A percentile compares a stretch with the other conserved stretches of the same genome.
Conservation (phyloP, 2,329 filamentous ascomycete species). For the Akanthomyces dipterigenus region DNA sequence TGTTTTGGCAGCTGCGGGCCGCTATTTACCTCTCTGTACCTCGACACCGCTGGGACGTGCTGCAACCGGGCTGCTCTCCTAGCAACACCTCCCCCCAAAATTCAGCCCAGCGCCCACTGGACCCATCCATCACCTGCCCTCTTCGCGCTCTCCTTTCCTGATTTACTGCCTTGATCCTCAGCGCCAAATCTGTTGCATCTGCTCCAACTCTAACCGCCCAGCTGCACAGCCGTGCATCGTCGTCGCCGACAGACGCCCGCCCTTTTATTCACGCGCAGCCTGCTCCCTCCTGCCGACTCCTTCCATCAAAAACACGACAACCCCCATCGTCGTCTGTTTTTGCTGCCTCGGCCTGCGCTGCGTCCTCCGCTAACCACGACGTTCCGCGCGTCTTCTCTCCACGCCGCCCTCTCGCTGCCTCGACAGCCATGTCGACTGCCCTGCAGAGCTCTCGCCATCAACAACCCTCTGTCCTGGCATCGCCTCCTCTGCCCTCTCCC, state of each 20-base stretch:
- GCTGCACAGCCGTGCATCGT: conserved; percentile 8
- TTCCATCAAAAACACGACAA: not conserved
- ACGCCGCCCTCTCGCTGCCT: not conserved
- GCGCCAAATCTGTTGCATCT: conserved; percentile 11
- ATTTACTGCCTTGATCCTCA: conserved; percentile 4
- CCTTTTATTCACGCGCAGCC: not conserved
- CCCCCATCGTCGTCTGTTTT: not conserved
- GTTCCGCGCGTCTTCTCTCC: conserved; percentile 1
- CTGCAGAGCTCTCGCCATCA: conserved; percentile 55
- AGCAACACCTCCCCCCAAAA: not conserved
- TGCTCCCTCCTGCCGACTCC: not conserved
- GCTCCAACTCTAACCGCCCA: conserved; percentile 12
- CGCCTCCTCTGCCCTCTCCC: conserved; percentile 43
- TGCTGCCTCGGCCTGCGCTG: not conserved
- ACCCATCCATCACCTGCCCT: conserved; percentile 1
- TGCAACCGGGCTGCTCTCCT: not conserved
- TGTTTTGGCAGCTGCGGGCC: not conserved
- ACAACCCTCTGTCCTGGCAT: conserved; percentile 41
- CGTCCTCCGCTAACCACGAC: not conserved
- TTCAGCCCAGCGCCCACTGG: not conserved
- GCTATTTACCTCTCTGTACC: not conserved
- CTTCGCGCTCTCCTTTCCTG: conserved; percentile 12
- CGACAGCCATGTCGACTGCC: conserved; percentile 54
- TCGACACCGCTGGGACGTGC: not conserved
- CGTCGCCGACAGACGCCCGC: conserved; percentile 4